phyloP scores from a whole-genome alignment of 306 rosid species.

The Quercus dentata region DNA sequence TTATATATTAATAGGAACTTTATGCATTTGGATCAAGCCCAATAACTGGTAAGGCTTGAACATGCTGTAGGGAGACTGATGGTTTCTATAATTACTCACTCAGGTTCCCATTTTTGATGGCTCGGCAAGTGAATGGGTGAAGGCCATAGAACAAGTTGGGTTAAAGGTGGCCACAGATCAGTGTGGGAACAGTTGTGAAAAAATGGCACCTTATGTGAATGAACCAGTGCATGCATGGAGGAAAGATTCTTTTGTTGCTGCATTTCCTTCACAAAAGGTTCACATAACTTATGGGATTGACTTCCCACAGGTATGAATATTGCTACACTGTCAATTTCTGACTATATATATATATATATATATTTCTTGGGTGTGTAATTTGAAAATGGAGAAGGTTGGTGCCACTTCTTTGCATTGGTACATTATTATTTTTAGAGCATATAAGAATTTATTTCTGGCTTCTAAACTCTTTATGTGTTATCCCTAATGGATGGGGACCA shows the following conservation, averaged over 20 bases:
- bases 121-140: constrained; percentile 82
- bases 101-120: constrained; percentile 97
- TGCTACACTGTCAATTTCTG: constrained; percentile 1
- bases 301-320: constrained; percentile 66
- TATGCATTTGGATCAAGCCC: neutral
- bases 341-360: no score
- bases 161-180: constrained; percentile 52
- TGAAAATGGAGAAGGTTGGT: neutral
- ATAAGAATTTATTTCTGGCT: neutral
- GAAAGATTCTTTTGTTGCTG: constrained; percentile 71
- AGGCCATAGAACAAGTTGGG: constrained; percentile 66
- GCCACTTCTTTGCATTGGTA: neutral
- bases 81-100: constrained; percentile 6
- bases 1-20: neutral
- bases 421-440: neutral
- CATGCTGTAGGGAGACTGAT: constrained; percentile 19
- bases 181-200: constrained; percentile 52
- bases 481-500: neutral
- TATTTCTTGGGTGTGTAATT: neutral
- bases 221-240: constrained; percentile 65
- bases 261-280: constrained; percentile 61
- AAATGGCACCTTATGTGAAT: constrained; percentile 61
- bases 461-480: neutral
- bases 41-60: neutral
- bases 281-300: constrained; percentile 68